Base-by-base conservation (phyloP, 192 early-diverging fungal species). In the Backusella australiensis region DNA sequence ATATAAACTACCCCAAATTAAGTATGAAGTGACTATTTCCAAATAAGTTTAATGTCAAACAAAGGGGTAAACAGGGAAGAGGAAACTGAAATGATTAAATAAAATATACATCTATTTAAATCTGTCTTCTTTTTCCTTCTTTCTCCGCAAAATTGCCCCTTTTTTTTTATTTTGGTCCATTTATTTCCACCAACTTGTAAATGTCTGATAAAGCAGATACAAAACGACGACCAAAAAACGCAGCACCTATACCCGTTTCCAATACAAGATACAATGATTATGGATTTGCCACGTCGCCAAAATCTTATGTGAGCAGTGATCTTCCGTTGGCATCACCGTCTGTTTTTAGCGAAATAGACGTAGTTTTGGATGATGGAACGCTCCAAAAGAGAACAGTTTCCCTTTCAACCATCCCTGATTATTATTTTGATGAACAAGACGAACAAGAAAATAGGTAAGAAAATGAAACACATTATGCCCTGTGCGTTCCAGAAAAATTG, bases 331-430 rank as follows among this genome's bases (percentile, higher is more conserved):
- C 35, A 21, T 71, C 70, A 32, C 70, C 70, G 41, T 71, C 70
- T 17, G 15, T 29, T 34, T 44, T 71, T 29, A 71, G 70, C 44
- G 78, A 79, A 66, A 63, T 73, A 2, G 78, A 83, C 26, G 82
- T 83, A 8, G 71, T 83, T 26, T 35, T 80, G 36, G 82, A 83
- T 39, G 82, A 83, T 41, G 82, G 82, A 26, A 80, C 76, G 6
- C n/a, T 74, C n/a, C 73, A 80, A 38, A 77, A 73, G 68, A 35
- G 82, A 44, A 69, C 78, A 46, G 82, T 83, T 4, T 80, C 82
- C 12, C 39, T 83, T 15, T 80, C 78, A 7, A 83, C 82, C 5
- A 21, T 79, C 56, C 78, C 78, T 39, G 78, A 75, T 63, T 23
- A 63, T 29, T 63, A 63, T 29, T 63, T 21, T 29, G 56, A 29